Evolutionary conservation across 345 rosid genomes (phyloP).

Genomic region (Acer yangbiense): DNA sequence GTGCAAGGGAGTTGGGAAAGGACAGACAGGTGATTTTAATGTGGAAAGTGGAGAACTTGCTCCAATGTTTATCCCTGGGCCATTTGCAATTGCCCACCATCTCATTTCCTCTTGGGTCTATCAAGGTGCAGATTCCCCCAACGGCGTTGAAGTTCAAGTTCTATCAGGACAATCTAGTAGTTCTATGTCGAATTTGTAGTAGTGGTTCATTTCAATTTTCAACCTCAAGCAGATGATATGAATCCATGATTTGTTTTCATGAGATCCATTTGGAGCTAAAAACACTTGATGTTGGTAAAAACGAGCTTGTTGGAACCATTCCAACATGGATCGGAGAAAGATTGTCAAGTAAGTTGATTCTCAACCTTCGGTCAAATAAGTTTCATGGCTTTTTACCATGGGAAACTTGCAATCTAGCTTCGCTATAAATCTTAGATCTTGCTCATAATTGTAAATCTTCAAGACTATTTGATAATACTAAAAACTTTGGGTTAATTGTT

Average conservation of each 20-base stretch:
- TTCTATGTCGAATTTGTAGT: conserved; percentile 62
- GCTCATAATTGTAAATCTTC: not conserved
- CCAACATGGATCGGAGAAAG: conserved; percentile 12
- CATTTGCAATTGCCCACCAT: conserved; percentile 94
- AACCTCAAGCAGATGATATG: not conserved
- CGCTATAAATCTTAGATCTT: conserved; percentile 18
- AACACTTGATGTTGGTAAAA: not conserved
- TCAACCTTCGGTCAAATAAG: conserved; percentile 16
- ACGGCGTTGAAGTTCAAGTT: conserved; percentile 27
- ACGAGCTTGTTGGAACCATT: conserved; percentile 1
- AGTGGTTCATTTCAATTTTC: not conserved
- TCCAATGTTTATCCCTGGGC: conserved; percentile 86
- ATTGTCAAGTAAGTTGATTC: not conserved
- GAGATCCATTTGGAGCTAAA: not conserved
- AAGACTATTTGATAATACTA: no score
- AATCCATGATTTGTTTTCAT: not conserved
- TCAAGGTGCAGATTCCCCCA: conserved; percentile 28
- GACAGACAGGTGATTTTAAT: conserved; percentile 65
- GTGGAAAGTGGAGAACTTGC: conserved; percentile 91
- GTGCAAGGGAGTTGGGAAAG: conserved; percentile 85
- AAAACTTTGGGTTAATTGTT: no score
- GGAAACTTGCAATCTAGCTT: not conserved
- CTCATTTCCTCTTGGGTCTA: conserved; percentile 79
- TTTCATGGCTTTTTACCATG: conserved; percentile 21
- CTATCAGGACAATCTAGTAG: conserved; percentile 31